Conservation (phyloP, 192 early-diverging fungal species). For the Diversispora epigaea region DNA sequence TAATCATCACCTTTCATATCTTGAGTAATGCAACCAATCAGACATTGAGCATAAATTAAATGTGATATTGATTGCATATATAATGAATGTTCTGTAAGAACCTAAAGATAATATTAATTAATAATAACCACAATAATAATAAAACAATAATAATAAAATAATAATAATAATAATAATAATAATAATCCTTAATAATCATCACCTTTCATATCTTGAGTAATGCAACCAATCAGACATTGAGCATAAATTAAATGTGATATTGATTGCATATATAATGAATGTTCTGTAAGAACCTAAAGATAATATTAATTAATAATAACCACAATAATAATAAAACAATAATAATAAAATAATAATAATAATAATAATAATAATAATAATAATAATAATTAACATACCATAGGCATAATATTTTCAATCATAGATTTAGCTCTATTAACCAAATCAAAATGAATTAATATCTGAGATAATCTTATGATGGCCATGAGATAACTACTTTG, state of each 20-base stretch:
- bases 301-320: not conserved
- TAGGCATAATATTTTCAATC: slow-evolving; percentile 29
- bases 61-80: slow-evolving; percentile 25
- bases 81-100: slow-evolving; percentile 30
- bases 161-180: not conserved
- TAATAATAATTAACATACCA: not conserved
- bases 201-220: slow-evolving; percentile 22
- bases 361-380: not conserved
- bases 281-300: slow-evolving; percentile 26
- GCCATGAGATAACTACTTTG: slow-evolving; percentile 31
- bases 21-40: slow-evolving; percentile 24
- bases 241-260: slow-evolving; percentile 24
- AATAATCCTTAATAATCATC: not conserved
- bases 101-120: not conserved
- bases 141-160: not conserved
- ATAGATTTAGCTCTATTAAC: slow-evolving; percentile 12
- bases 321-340: not conserved
- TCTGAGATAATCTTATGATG: slow-evolving; percentile 21
- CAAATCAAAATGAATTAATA: slow-evolving; percentile 25
- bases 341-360: not conserved
- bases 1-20: slow-evolving; percentile 6
- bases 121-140: not conserved
- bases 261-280: slow-evolving; percentile 29
- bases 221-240: slow-evolving; percentile 19
- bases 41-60: slow-evolving; percentile 19